phyloP scores from a whole-genome alignment of 2,329 filamentous ascomycete genomes.

The Epichloe sibirici region DNA sequence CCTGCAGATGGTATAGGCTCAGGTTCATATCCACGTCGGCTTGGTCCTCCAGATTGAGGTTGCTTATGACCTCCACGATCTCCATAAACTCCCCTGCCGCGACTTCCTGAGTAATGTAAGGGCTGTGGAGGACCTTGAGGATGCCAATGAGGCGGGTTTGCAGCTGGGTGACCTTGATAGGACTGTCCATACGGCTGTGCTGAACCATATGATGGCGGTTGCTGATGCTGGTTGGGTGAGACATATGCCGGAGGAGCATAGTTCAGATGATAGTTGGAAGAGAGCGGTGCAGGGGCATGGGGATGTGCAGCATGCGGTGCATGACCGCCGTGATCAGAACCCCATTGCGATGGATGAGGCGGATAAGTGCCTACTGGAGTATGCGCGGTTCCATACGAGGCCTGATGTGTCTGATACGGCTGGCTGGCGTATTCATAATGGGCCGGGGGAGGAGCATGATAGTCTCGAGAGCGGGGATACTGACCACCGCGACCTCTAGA shows the following conservation, averaged over 20 bases:
- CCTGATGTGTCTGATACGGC: constrained; percentile 20
- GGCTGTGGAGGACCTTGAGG: constrained; percentile 20
- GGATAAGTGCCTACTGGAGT: constrained; percentile 25
- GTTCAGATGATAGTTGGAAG: constrained; percentile 46
- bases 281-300: constrained; percentile 35
- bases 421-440: constrained; percentile 33
- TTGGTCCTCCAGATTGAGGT: constrained; percentile 17
- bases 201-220: constrained; percentile 31
- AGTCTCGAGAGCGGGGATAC: constrained; percentile 26
- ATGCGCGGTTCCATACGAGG: constrained; percentile 22
- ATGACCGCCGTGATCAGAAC: constrained; percentile 24
- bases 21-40: constrained; percentile 24
- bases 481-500: constrained; percentile 29
- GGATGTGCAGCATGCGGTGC: constrained; percentile 28
- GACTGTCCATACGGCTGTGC: constrained; percentile 25
- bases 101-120: constrained; percentile 26
- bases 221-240: constrained; percentile 25
- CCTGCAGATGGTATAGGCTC: constrained; percentile 20
- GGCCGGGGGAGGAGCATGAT: constrained; percentile 23
- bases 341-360: constrained; percentile 29
- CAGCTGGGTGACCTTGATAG: constrained; percentile 23
- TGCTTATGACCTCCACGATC: constrained; percentile 29
- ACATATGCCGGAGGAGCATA: constrained; percentile 44
- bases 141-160: constrained; percentile 8
- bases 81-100: constrained; percentile 34